Evolutionary conservation across 306 rosid genomes (phyloP).

Genomic region (Trichosanthes cucumerina): DNA sequence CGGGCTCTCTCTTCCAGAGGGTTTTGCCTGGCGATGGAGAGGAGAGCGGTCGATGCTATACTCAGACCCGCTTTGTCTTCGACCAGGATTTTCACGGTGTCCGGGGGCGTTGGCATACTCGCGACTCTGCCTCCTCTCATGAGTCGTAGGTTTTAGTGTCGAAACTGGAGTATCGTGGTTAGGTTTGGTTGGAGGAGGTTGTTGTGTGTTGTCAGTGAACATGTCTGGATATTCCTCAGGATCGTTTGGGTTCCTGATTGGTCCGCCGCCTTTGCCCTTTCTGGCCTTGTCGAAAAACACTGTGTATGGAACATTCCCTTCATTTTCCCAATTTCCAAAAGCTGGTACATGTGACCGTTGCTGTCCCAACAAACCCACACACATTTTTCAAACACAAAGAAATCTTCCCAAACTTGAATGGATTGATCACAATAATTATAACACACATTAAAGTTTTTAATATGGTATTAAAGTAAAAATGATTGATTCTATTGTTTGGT

Average conservation of each 20-base stretch:
- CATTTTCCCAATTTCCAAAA: slow-evolving; percentile 83
- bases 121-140: slow-evolving; percentile 33
- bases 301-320: slow-evolving; percentile 82
- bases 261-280: slow-evolving; percentile 58
- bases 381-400: background rate
- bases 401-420: background rate
- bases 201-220: slow-evolving; percentile 24
- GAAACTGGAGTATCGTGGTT: slow-evolving; percentile 23
- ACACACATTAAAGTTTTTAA: too few relatives aligned
- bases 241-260: slow-evolving; percentile 77
- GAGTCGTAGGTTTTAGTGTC: slow-evolving; percentile 24
- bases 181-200: slow-evolving; percentile 31
- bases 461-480: background rate
- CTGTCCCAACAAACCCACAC: slow-evolving; percentile 21
- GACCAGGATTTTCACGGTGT: slow-evolving; percentile 32
- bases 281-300: slow-evolving; percentile 88
- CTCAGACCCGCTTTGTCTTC: slow-evolving; percentile 41
- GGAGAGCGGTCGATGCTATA: slow-evolving; percentile 76
- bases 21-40: slow-evolving; percentile 61
- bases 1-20: slow-evolving; percentile 50
- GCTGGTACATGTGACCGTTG: slow-evolving; percentile 81
- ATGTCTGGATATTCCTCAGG: slow-evolving; percentile 57
- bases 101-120: slow-evolving; percentile 55
- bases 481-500: too few relatives aligned
- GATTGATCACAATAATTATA: background rate